Percentiles rank a stretch among this genome's conserved stretches.
Conservation (phyloP, 208 protist species). For the Eutreptiella sp. region DNA sequence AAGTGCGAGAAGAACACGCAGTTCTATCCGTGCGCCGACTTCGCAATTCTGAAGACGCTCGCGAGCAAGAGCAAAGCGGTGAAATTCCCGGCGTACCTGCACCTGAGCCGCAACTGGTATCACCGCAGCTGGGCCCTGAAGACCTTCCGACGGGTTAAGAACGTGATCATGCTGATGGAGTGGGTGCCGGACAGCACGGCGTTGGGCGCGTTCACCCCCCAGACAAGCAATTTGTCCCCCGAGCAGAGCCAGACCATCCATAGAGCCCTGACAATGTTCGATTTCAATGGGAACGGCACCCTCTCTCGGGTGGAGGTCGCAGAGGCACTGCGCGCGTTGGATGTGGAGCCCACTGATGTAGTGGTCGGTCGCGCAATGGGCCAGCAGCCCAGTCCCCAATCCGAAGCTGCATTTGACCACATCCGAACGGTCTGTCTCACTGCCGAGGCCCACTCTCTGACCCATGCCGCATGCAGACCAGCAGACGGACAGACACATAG, state of each 20-base stretch:
- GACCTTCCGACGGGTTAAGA: slow-evolving; percentile 26
- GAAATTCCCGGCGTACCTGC: slow-evolving; percentile 14
- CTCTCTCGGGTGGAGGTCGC: slow-evolving; percentile 11
- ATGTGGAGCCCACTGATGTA: no score
- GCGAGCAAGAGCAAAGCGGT: neutral
- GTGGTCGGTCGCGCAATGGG: no score
- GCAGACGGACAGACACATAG: no score
- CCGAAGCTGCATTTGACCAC: no score
- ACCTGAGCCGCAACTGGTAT: slow-evolving; percentile 26
- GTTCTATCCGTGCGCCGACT: slow-evolving; percentile 18
- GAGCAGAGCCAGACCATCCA: neutral
- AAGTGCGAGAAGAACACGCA: slow-evolving; percentile 10
- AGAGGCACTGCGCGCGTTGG: no score
- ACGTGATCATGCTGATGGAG: slow-evolving; percentile 25
- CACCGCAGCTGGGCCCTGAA: slow-evolving; percentile 16
- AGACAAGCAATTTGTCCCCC: no score
- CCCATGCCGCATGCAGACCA: no score
- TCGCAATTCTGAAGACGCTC: slow-evolving; percentile 6
- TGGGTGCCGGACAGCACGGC: slow-evolving; percentile 8
- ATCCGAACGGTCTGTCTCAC: no score
- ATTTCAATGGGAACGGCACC: slow-evolving; percentile 8
- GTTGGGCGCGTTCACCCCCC: neutral
- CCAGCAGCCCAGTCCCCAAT: no score
- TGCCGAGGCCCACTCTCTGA: no score
- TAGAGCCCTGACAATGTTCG: neutral